Evolutionary conservation across 345 rosid genomes (phyloP).

Genomic region (Citrus hindsii): DNA sequence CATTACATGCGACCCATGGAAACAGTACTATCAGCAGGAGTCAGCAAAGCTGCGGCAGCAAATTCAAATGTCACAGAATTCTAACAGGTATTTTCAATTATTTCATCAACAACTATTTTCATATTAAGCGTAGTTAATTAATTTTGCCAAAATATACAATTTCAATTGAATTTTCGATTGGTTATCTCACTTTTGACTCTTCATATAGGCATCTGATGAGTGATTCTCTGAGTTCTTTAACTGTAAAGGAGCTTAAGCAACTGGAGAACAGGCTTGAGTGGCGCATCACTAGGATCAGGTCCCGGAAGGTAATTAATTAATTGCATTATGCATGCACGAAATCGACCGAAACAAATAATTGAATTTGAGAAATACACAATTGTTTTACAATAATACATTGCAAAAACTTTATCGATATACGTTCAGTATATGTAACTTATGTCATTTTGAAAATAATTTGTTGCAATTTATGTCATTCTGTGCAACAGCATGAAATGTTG

Average conservation of each 20-base stretch:
- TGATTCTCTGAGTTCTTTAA: slow-evolving; percentile 70
- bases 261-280: slow-evolving; percentile 92
- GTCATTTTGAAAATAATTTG: not conserved
- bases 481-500: no score
- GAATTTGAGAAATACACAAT: not conserved
- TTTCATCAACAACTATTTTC: not conserved
- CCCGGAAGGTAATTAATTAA: slow-evolving; percentile 65
- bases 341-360: no score
- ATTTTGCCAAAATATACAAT: not conserved
- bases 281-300: slow-evolving; percentile 85
- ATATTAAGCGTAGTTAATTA: no score
- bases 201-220: slow-evolving; percentile 79
- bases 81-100: slow-evolving; percentile 58
- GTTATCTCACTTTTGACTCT: not conserved
- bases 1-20: not conserved
- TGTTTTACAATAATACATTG: not conserved
- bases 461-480: not conserved
- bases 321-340: no score
- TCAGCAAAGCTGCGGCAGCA: slow-evolving; percentile 91
- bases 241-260: slow-evolving; percentile 90
- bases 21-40: slow-evolving; percentile 90
- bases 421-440: no score
- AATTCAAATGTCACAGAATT: slow-evolving; percentile 83
- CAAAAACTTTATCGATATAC: no score
- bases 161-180: no score